Conservation (phyloP, 163 green algal species). For the Scenedesmus sp. region DNA sequence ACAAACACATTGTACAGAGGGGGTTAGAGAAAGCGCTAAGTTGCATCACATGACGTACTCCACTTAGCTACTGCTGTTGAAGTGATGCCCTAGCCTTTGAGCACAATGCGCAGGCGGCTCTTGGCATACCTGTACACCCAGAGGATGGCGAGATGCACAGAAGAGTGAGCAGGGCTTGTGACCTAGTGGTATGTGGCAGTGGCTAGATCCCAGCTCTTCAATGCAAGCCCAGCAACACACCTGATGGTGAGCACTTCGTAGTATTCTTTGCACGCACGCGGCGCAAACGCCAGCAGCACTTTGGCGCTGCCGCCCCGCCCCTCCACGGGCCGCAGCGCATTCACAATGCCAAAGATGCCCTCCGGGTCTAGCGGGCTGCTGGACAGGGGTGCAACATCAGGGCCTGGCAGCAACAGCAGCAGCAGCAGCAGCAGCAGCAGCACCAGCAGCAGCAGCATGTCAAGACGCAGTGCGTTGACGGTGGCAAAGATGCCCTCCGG, state of each 20-base stretch:
- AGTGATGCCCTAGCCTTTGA: constrained; percentile 65
- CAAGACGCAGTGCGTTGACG: neutral
- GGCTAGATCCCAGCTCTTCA: too few species aligned
- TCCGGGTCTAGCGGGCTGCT: constrained; percentile 48
- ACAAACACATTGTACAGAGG: too few species aligned
- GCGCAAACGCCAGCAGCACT: constrained; percentile 63
- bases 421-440: neutral
- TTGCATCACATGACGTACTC: too few species aligned
- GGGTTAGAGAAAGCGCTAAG: too few species aligned
- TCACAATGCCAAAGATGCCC: constrained; percentile 61
- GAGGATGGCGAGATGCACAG: too few species aligned
- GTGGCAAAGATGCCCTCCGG: neutral
- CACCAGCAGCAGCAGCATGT: too few species aligned
- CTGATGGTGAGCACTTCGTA: constrained; percentile 55
- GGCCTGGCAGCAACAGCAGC: neutral
- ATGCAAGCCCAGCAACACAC: neutral
- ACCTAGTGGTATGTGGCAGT: too few species aligned
- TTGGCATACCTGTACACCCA: constrained; percentile 50
- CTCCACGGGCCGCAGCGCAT: constrained; percentile 53
- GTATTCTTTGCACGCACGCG: constrained; percentile 19
- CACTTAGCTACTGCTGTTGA: too few species aligned
- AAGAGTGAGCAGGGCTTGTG: too few species aligned
- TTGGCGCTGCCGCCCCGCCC: constrained; percentile 27
- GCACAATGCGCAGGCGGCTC: constrained; percentile 56
- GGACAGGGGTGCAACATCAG: constrained; percentile 42